Evolutionary conservation across 176 grass and related monocot species (phyloP).

Genomic region (Cocos nucifera): DNA sequence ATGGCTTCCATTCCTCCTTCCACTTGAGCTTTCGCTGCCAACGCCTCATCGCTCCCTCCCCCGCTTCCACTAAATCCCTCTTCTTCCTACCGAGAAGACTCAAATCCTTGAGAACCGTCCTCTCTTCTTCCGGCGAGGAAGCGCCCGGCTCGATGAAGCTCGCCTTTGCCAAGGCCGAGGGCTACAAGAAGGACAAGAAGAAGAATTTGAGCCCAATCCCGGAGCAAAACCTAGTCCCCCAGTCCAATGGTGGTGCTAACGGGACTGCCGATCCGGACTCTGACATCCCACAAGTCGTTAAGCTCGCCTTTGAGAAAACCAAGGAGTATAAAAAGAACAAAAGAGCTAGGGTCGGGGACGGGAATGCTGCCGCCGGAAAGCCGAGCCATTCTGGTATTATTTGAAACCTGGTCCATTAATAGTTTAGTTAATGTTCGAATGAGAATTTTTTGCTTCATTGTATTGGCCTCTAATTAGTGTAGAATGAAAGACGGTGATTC

Average conservation of each 20-base stretch:
- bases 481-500: too few relatives aligned
- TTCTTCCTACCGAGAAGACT: background rate
- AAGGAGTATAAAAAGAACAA: conserved; percentile 5
- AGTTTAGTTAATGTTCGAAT: too few relatives aligned
- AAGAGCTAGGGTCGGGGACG: background rate
- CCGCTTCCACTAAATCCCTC: background rate
- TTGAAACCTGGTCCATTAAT: too few relatives aligned
- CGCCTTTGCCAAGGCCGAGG: conserved; percentile 31
- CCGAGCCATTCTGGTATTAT: background rate
- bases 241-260: background rate
- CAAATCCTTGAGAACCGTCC: conserved; percentile 14
- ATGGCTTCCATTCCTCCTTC: conserved; percentile 7
- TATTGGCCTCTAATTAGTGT: too few relatives aligned
- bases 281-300: background rate
- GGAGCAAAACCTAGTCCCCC: background rate
- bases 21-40: too few relatives aligned
- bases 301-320: conserved; percentile 4
- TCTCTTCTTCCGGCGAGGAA: too few relatives aligned
- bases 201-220: background rate
- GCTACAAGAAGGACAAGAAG: conserved; percentile 21
- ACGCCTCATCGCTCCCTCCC: background rate
- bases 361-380: background rate
- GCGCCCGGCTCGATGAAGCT: conserved; percentile 24
- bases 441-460: too few relatives aligned
- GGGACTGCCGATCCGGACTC: background rate